phyloP scores from a whole-genome alignment of 495 filamentous ascomycete genomes.

The Podospora didyma region DNA sequence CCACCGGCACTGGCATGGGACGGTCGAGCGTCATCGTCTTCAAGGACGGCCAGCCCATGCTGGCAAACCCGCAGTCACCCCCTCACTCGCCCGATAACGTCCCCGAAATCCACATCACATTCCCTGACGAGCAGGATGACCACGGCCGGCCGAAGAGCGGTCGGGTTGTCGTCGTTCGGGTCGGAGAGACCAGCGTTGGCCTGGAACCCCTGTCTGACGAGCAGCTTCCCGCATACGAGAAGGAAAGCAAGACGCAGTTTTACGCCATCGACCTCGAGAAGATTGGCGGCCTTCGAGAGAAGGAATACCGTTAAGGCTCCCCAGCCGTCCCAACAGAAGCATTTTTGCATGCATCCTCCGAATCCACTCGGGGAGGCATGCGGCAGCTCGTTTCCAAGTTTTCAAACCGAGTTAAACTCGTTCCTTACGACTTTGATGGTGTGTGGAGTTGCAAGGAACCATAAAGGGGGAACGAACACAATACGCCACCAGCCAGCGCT shows the following conservation, averaged over 20 bases:
- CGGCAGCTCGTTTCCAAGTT: not conserved
- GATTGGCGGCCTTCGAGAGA: constrained; percentile 93
- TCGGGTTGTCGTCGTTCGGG: constrained; percentile 84
- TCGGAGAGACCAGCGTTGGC: constrained; percentile 83
- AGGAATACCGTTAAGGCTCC: constrained; percentile 47
- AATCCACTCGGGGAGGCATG: not conserved
- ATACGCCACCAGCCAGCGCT: not conserved
- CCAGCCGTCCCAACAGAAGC: not conserved
- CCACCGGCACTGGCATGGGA: constrained; percentile 64
- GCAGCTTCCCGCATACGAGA: constrained; percentile 80
- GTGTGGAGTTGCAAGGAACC: not conserved
- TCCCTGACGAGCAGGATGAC: constrained; percentile 92
- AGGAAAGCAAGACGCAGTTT: constrained; percentile 70
- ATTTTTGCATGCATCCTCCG: not conserved
- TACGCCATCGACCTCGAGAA: constrained; percentile 90
- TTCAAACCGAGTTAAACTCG: not conserved
- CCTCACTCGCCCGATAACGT: constrained; percentile 74
- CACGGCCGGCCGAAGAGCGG: constrained; percentile 80
- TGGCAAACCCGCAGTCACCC: constrained; percentile 68
- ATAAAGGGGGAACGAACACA: not conserved
- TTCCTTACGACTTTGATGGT: not conserved
- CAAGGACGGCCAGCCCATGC: constrained; percentile 65
- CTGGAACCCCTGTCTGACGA: constrained; percentile 82
- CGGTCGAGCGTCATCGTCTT: constrained; percentile 71
- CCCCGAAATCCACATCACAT: constrained; percentile 96